A percentile compares a stretch with the other conserved stretches of the same genome.
phyloP scores from a whole-genome alignment of 345 rosid species.

The Pistacia atlantica region DNA sequence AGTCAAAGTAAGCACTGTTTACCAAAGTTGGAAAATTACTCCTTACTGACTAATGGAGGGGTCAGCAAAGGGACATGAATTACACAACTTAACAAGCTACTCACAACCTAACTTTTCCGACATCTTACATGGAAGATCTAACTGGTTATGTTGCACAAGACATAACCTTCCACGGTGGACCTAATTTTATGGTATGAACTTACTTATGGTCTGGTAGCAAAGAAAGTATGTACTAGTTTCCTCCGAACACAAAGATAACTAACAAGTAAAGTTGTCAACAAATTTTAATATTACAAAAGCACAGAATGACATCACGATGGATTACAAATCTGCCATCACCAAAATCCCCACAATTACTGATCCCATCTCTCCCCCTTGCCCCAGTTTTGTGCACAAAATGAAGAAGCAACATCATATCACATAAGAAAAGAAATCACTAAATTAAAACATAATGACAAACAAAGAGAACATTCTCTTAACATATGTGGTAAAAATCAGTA shows the following conservation, averaged over 20 bases:
- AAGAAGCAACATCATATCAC: slow-evolving; percentile 27
- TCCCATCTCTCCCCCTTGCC: slow-evolving; percentile 14
- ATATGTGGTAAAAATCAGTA: slow-evolving; percentile 30
- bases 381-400: slow-evolving; percentile 30
- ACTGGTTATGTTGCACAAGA: background rate
- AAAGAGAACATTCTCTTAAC: slow-evolving; percentile 32
- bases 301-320: slow-evolving; percentile 31
- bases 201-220: background rate
- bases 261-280: slow-evolving; percentile 15
- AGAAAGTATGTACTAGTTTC: background rate
- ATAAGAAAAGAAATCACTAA: slow-evolving; percentile 24
- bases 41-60: background rate
- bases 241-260: slow-evolving; percentile 1
- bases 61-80: background rate
- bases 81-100: background rate
- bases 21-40: background rate
- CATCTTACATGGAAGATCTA: background rate
- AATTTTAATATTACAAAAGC: slow-evolving; percentile 41
- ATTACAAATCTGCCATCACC: slow-evolving; percentile 34
- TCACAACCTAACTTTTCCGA: background rate
- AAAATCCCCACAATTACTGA: slow-evolving; percentile 26
- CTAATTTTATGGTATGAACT: background rate
- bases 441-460: slow-evolving; percentile 25
- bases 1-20: background rate
- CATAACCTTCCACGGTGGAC: background rate